Conservation (phyloP, 106 monocot genomes). For the Vanilla planifolia region DNA sequence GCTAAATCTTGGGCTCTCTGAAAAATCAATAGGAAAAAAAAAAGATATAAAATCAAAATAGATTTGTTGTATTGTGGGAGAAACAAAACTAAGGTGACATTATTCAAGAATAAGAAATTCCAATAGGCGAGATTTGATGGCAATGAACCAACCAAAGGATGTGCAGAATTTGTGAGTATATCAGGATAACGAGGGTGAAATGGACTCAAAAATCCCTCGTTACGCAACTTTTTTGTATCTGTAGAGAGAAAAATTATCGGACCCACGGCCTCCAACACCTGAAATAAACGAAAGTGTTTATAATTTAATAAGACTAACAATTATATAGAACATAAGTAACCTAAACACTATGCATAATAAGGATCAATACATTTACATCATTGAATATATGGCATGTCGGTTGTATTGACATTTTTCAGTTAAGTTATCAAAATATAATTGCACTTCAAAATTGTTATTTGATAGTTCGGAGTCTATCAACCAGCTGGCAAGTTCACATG, state of each 20-base stretch:
- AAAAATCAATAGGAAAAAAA: not conserved
- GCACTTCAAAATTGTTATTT: too few species aligned
- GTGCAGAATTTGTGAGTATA: conserved; percentile 98
- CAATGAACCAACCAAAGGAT: conserved; percentile 67
- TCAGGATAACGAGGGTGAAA: conserved; percentile 99
- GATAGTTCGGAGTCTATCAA: too few species aligned
- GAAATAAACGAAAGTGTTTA: conserved; percentile 9
- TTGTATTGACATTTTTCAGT: too few species aligned
- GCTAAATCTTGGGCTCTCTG: conserved; percentile 99
- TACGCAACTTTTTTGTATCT: conserved; percentile 92
- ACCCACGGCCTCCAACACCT: conserved; percentile 97
- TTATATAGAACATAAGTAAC: not conserved
- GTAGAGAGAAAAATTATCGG: conserved; percentile 94
- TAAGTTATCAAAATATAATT: too few species aligned
- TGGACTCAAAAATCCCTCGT: conserved; percentile 97
- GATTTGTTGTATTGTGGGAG: not conserved
- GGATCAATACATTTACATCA: not conserved
- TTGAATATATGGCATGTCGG: too few species aligned
- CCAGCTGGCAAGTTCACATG: too few species aligned
- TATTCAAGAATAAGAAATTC: not conserved
- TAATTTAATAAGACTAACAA: not conserved
- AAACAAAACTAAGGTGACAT: not conserved
- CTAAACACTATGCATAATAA: not conserved
- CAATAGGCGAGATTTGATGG: not conserved
- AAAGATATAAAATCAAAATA: not conserved